A percentile compares a stretch with the other conserved stretches of the same genome.
These are phyloP conservation scores for Cardiospermum halicacabum DNA, from an alignment of 345 rosid species.

Conservation along the genomic window DNA sequence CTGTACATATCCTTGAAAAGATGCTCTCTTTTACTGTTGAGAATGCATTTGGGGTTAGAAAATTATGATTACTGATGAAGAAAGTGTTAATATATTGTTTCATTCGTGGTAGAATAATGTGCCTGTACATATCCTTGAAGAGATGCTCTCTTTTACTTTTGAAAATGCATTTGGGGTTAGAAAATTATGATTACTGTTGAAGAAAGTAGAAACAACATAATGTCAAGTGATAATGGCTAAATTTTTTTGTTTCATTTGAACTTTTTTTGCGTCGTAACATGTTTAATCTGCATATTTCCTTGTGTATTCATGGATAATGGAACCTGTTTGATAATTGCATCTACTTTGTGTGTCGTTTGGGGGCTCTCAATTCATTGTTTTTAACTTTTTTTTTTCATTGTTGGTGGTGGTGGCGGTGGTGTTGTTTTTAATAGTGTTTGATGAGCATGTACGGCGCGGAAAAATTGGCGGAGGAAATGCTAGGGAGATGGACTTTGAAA, in stretches of 20 bases:
- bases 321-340: background rate
- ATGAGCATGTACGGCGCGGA: constrained; percentile 89
- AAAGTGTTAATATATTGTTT: background rate
- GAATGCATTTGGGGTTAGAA: background rate
- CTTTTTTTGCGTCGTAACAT: background rate
- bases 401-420: no score
- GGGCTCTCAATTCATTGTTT: constrained; percentile 10
- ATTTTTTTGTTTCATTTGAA: background rate
- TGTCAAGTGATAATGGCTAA: background rate
- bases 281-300: background rate
- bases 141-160: background rate
- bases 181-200: background rate
- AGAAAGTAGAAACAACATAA: background rate
- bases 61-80: background rate
- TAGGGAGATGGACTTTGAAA: constrained; percentile 95
- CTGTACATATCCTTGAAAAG: background rate
- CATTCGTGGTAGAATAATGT: background rate
- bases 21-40: background rate
- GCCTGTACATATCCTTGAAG: background rate
- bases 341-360: background rate
- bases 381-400: no score
- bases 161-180: background rate
- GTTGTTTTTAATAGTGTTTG: constrained; percentile 53
- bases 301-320: background rate
- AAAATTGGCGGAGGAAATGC: constrained; percentile 60